phyloP scores from a whole-genome alignment of 2,329 filamentous ascomycete species.

The Nemania serpens region DNA sequence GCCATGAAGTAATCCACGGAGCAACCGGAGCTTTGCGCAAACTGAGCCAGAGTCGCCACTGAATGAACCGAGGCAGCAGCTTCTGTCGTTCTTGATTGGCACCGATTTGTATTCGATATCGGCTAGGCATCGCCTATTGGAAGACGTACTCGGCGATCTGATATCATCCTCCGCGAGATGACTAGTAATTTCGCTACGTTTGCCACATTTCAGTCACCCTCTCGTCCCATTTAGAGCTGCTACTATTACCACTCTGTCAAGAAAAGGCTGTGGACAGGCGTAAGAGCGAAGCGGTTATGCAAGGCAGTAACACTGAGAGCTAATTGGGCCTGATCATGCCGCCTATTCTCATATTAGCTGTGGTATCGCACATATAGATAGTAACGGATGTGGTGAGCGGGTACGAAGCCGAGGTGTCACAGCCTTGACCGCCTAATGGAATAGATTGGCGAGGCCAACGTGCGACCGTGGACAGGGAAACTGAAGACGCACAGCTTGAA shows the following conservation, averaged over 20 bases:
- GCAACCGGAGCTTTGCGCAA: neutral
- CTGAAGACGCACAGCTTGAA: constrained; percentile 9
- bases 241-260: neutral
- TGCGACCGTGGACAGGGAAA: constrained; percentile 7
- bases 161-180: constrained; percentile 13
- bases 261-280: neutral
- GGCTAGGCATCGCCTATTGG: constrained; percentile 17
- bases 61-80: constrained; percentile 1
- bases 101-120: constrained; percentile 18
- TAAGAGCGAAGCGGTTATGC: constrained; percentile 14
- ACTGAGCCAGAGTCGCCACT: constrained; percentile 18
- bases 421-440: constrained; percentile 17
- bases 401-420: constrained; percentile 4
- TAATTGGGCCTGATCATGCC: constrained; percentile 8
- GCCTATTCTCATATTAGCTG: constrained; percentile 18
- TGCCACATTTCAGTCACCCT: constrained; percentile 16
- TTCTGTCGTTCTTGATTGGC: constrained; percentile 19
- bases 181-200: constrained; percentile 7
- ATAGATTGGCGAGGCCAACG: constrained; percentile 13
- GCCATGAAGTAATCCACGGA: constrained; percentile 1
- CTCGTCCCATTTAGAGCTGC: neutral
- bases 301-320: constrained; percentile 4
- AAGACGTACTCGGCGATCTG: constrained; percentile 7
- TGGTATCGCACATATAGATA: neutral
- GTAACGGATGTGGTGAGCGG: constrained; percentile 9